phyloP scores from a whole-genome alignment of 2,329 filamentous ascomycete species.

The Diaporthe capsici region DNA sequence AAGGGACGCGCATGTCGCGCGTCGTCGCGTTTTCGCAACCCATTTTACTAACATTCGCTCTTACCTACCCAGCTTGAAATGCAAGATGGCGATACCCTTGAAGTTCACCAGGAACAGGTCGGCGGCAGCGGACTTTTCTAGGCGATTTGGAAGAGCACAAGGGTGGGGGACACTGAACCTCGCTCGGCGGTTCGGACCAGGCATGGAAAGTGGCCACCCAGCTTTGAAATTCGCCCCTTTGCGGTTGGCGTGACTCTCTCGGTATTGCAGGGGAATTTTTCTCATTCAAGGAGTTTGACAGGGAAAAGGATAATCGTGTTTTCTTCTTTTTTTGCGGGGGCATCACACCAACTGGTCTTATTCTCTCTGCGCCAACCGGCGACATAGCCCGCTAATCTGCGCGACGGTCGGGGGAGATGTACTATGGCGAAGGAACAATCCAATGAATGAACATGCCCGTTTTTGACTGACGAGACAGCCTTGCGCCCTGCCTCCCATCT shows the following conservation, averaged over 20 bases:
- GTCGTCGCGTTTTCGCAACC: neutral
- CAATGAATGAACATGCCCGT: conserved; percentile 22
- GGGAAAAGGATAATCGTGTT: conserved; percentile 38
- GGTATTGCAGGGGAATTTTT: conserved; percentile 25
- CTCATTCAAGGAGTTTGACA: conserved; percentile 34
- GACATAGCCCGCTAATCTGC: conserved; percentile 26
- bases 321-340: neutral
- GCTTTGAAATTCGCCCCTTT: conserved; percentile 24
- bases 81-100: conserved; percentile 94
- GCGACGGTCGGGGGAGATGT: conserved; percentile 28
- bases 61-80: conserved; percentile 82
- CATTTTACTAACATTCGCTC: neutral
- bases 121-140: conserved; percentile 70
- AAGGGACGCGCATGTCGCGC: neutral
- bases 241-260: conserved; percentile 30
- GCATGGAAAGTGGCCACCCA: conserved; percentile 20
- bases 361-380: conserved; percentile 20
- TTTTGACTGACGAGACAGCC: neutral
- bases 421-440: neutral
- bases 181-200: conserved; percentile 18
- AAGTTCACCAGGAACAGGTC: conserved; percentile 98
- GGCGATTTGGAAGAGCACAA: neutral
- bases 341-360: conserved; percentile 15
- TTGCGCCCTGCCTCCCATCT: neutral
- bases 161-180: conserved; percentile 3